phyloP scores from a whole-genome alignment of 805 yeast genomes.

The Priceomyces melissophilus region DNA sequence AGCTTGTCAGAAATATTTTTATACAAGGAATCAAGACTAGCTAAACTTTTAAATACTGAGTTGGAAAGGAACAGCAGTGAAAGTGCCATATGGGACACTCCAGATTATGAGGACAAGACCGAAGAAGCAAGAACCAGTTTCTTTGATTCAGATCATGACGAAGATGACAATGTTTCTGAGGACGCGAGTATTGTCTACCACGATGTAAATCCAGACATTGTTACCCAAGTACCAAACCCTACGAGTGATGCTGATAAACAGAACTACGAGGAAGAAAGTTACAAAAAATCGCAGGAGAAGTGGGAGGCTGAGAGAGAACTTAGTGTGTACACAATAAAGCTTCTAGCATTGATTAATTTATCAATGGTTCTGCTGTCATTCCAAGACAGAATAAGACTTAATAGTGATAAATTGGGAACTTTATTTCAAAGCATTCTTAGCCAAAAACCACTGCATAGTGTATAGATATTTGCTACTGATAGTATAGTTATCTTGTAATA shows the following conservation, averaged over 20 bases:
- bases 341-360: conserved; percentile 31
- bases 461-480: too few relatives aligned
- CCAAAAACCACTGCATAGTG: conserved; percentile 9
- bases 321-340: conserved; percentile 39
- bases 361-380: conserved; percentile 26
- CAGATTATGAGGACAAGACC: conserved; percentile 7
- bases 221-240: neutral
- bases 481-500: too few relatives aligned
- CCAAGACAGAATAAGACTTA: conserved; percentile 33
- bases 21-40: conserved; percentile 46
- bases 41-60: conserved; percentile 30
- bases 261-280: neutral
- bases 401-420: conserved; percentile 33
- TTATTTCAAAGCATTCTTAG: conserved; percentile 21
- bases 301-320: conserved; percentile 42
- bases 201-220: conserved; percentile 10
- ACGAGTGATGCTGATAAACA: neutral
- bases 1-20: conserved; percentile 43
- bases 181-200: conserved; percentile 4
- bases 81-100: conserved; percentile 36
- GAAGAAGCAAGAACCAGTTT: conserved; percentile 5
- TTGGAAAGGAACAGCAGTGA: conserved; percentile 54
- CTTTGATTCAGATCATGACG: conserved; percentile 12
- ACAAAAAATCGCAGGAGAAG: conserved; percentile 7
- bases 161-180: conserved; percentile 6